These are phyloP conservation scores for Magnusiomyces magnusii DNA, from an alignment of 1,139 yeast species.

Conservation along the genomic window DNA sequence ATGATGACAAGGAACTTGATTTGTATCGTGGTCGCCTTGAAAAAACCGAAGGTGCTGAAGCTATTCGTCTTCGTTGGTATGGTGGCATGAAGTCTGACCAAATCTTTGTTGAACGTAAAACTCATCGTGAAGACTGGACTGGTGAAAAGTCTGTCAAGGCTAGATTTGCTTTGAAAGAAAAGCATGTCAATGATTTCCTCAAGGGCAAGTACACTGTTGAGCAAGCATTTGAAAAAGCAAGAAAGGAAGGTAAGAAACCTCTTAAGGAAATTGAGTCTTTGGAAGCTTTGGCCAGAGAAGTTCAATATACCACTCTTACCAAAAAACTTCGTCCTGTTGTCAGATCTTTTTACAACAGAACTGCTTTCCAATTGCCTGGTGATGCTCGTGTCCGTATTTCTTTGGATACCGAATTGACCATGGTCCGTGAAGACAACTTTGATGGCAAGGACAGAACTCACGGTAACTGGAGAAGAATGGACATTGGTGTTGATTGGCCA, in stretches of 20 bases:
- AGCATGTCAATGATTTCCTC: conserved; percentile 76
- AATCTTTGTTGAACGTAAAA: conserved; percentile 92
- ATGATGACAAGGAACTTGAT: conserved; percentile 82
- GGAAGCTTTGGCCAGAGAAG: conserved; percentile 87
- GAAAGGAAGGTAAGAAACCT: conserved; percentile 87
- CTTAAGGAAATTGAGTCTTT: conserved; percentile 81
- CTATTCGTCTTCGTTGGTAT: conserved; percentile 96
- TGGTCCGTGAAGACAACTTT: conserved; percentile 96
- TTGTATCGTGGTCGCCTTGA: conserved; percentile 89
- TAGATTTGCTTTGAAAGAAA: conserved; percentile 85
- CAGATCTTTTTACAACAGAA: conserved; percentile 93
- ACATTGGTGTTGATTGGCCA: conserved; percentile 96
- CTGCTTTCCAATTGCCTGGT: conserved; percentile 98
- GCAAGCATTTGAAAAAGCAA: conserved; percentile 85
- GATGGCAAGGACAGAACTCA: conserved; percentile 88
- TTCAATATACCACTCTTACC: conserved; percentile 80
- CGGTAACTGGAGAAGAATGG: conserved; percentile 96
- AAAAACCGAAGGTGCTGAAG: conserved; percentile 98
- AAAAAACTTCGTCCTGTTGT: conserved; percentile 86
- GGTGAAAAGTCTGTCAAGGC: conserved; percentile 99
- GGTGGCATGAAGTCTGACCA: conserved; percentile 95
- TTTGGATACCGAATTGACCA: conserved; percentile 86
- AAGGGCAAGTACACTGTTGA: conserved; percentile 77
- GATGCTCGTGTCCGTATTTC: conserved; percentile 98
- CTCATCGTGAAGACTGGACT: conserved; percentile 99